Conservation (phyloP, 1,284 basidiomycete species). For the Xerocomus amazonicus region DNA sequence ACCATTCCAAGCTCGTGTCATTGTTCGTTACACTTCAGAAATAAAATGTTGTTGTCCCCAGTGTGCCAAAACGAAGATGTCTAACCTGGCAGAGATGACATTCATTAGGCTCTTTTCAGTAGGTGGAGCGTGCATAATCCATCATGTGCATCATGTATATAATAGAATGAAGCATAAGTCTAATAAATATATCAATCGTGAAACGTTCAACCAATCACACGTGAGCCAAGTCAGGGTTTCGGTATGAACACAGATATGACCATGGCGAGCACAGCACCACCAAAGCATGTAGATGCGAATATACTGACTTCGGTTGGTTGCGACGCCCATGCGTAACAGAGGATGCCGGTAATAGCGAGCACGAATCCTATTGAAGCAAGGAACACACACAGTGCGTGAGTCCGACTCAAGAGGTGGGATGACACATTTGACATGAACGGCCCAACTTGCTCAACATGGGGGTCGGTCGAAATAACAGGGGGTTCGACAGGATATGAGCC, state of each 20-base stretch:
- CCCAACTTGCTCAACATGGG: conserved; percentile 46
- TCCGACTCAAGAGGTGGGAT: conserved; percentile 45
- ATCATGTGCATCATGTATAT: too few relatives aligned
- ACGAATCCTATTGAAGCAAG: conserved; percentile 50
- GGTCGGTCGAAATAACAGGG: conserved; percentile 39
- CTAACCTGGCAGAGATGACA: too few relatives aligned
- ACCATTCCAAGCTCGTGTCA: too few relatives aligned
- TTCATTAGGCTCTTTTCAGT: too few relatives aligned
- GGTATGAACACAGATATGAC: neutral
- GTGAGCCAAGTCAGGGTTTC: too few relatives aligned
- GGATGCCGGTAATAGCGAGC: conserved; percentile 46
- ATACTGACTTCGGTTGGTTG: conserved; percentile 42
- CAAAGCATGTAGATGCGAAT: conserved; percentile 42
- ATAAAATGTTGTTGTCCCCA: too few relatives aligned
- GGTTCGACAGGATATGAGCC: conserved; percentile 10
- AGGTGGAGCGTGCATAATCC: too few relatives aligned
- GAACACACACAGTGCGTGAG: conserved; percentile 47
- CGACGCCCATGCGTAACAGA: conserved; percentile 49
- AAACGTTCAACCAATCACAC: too few relatives aligned
- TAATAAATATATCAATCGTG: too few relatives aligned
- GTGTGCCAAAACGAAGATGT: too few relatives aligned
- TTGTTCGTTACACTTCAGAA: too few relatives aligned
- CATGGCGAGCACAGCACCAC: conserved; percentile 17
- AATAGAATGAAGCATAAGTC: too few relatives aligned
- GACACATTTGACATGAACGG: conserved; percentile 34